Evolutionary conservation across 176 grass and related monocot species (phyloP), one percentile per base, ranked within the genome.

Genomic region (Phoenix dactylifera): DNA sequence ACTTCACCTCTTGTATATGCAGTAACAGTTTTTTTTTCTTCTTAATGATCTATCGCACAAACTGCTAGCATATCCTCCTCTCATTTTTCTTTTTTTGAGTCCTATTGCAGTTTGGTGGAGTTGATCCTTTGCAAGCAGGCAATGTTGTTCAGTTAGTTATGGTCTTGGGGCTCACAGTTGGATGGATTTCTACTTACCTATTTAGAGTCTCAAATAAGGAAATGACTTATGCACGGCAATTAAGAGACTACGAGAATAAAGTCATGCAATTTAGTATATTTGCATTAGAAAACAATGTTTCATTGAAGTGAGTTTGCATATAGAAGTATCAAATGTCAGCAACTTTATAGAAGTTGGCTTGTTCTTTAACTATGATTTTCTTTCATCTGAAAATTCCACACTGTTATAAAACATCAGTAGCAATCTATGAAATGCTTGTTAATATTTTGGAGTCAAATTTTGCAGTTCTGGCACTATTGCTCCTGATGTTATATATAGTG

Each of bases 191-290:
- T 17, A 85, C 77, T 26, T 97, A 97, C 81, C 90, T 97, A 80
- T 88, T 91, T 72, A 71, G 92, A 64, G 92, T 97, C 23, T 83
- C 92, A 66, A 97, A 85, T 85, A 97, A 97, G 64, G 92, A 88
- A 63, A 97, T 97, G 87, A 91, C 92, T 71, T 97, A 97, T 62
- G 80, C 87, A n/a, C 72, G 84, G n/a, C 92, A 97, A 73, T 83
- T 97, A 72, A 91, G 77, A 77, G 78, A 77, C 67, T 97, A 97
- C 55, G 93, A 91, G 79, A 97, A 88, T 67, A 79, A 91, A 75
- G 93, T 97, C 82, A 97, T 97, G 93, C 87, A 97, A 87, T 87
- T 88, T 24, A 73, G 51, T 73, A 0, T 51, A 4, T 9, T 18
- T 18, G 17, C 49, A 39, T 52, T 51, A 10, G 4, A 55, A 57